Evolutionary conservation across 2,329 filamentous ascomycete species (phyloP), one percentile per base, ranked within the genome.

Genomic region (Alternaria arborescens): DNA sequence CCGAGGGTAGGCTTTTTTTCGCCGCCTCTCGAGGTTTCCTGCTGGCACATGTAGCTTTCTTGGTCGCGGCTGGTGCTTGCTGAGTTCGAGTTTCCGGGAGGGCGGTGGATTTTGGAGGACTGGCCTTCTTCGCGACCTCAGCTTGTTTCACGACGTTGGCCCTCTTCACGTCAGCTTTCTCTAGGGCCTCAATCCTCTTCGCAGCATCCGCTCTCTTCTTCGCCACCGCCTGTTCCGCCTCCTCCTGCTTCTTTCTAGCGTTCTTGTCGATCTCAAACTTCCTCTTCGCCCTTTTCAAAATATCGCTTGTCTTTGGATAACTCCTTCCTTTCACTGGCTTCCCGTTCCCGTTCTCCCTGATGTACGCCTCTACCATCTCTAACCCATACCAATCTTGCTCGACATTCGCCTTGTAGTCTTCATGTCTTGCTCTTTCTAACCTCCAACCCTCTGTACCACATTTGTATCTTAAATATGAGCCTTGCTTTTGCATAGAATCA

Each of bases 301-400:
- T 52, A 14, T 42, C 38, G 26, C n/a, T 41, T 3, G 50, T 42
- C 26, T 12, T 28, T 0, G 28, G n/a, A 22, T 52, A 52, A 24
- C 1, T 8, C 2, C 3, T 10, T 1, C 38, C 24, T 3, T 3
- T 6, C 0, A 42, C 12, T n/a, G 50, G 50, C 8, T 30, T 42
- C 38, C 46, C 55, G 8, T 18, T 11, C 16, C 50, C 50, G 8
- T 59, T 59, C 16, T 20, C 36, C 18, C 40, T 36, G 12, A 59
- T 12, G 52, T 52, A 60, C 22, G 26, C 38, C 10, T 30, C 18
- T 7, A 62, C n/a, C 56, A 47, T 60, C 1, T 51, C n/a, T 6
- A 56, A 16, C 32, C 52, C 44, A 56, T 43, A 62, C 38, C 20
- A 47, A 20, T 62, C 60, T 34, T 28, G 24, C n/a, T 41, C 50